phyloP scores from a whole-genome alignment of 305 asterid species.

The Petunia hybrid region DNA sequence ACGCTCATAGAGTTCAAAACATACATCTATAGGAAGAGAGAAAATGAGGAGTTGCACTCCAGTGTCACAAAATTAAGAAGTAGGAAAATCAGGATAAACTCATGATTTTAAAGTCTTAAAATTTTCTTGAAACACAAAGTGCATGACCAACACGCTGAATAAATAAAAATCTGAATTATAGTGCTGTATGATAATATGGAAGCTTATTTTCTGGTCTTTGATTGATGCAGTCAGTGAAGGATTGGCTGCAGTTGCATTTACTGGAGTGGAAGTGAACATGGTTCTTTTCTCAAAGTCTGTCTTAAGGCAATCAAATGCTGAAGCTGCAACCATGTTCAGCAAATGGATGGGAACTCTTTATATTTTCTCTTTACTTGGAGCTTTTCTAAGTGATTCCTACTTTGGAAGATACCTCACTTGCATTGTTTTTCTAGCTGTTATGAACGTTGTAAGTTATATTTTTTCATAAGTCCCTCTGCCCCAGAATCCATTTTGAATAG shows the following conservation, averaged over 20 bases:
- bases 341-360: slow-evolving; percentile 89
- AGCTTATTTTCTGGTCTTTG: background rate
- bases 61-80: background rate
- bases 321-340: slow-evolving; percentile 76
- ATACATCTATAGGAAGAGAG: background rate
- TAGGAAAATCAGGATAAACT: background rate
- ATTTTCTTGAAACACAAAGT: background rate
- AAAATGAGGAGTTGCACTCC: background rate
- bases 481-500: background rate
- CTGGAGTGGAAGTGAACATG: slow-evolving; percentile 91
- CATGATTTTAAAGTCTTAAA: background rate
- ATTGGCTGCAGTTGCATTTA: slow-evolving; percentile 79
- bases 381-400: slow-evolving; percentile 87
- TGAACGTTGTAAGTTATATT: slow-evolving; percentile 65
- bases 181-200: background rate
- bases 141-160: background rate
- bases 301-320: slow-evolving; percentile 74
- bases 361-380: slow-evolving; percentile 78
- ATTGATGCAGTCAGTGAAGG: slow-evolving; percentile 72
- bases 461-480: background rate
- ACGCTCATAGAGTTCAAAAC: background rate
- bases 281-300: slow-evolving; percentile 78
- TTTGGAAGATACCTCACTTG: slow-evolving; percentile 83
- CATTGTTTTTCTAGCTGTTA: slow-evolving; percentile 68
- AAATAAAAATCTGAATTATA: background rate